A percentile compares a stretch with the other conserved stretches of the same genome.
Evolutionary conservation across 257 asterid genomes (phyloP).

Genomic region (Euphrasia confusa): DNA sequence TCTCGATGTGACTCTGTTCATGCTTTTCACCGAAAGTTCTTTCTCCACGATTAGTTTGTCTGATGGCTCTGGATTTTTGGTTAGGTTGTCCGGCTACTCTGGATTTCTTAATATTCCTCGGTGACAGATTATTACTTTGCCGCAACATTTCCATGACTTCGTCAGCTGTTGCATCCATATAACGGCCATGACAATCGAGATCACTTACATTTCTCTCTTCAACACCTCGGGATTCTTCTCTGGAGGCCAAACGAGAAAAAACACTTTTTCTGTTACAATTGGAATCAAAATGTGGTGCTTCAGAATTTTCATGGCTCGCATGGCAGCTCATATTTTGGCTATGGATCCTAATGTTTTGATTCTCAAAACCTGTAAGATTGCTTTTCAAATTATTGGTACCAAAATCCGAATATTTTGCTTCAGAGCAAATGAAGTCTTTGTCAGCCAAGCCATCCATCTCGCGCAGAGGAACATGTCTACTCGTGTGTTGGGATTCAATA

Average conservation of each 20-base stretch:
- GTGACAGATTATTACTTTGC: slow-evolving; percentile 28
- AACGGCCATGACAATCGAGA: slow-evolving; percentile 23
- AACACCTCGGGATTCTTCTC: slow-evolving; percentile 16
- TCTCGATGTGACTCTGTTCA: slow-evolving; percentile 23
- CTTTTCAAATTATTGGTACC: slow-evolving; percentile 28
- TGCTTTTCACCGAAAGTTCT: slow-evolving; percentile 25
- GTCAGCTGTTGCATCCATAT: slow-evolving; percentile 51
- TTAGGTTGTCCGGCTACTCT: slow-evolving; percentile 27
- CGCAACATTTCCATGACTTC: slow-evolving; percentile 56
- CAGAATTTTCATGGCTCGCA: slow-evolving; percentile 26
- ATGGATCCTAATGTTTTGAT: slow-evolving; percentile 12
- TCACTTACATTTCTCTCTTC: slow-evolving; percentile 26
- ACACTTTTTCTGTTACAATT: slow-evolving; percentile 48
- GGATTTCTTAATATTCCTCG: slow-evolving; percentile 28
- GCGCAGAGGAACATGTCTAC: slow-evolving; percentile 27
- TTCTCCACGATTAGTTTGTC: slow-evolving; percentile 24
- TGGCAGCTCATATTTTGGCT: slow-evolving; percentile 20
- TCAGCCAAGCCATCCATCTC: slow-evolving; percentile 27
- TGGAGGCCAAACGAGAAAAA: slow-evolving; percentile 50
- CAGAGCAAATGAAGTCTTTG: slow-evolving; percentile 22
- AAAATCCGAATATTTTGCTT: slow-evolving; percentile 17
- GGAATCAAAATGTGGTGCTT: slow-evolving; percentile 27
- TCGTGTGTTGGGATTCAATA: slow-evolving; percentile 19
- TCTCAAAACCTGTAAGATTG: slow-evolving; percentile 30
- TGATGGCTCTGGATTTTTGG: neutral